Conservation (phyloP, 139 green algal genomes). For the Tetraselmis chui region DNA sequence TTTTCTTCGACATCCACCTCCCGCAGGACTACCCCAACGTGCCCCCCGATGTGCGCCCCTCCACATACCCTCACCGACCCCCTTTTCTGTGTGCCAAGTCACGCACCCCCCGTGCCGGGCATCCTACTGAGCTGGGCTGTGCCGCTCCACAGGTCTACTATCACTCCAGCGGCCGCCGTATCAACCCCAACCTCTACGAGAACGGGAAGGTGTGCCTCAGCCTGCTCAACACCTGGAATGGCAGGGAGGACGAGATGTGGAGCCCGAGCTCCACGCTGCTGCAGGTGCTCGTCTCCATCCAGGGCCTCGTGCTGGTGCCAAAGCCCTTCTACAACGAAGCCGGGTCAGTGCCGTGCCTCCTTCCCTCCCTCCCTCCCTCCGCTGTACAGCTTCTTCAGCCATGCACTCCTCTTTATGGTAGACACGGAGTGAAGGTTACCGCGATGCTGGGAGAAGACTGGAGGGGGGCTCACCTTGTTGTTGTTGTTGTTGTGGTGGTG, state of each 20-base stretch:
- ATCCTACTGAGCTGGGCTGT: not conserved
- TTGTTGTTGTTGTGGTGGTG: no score
- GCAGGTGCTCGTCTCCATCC: slow-evolving; percentile 72
- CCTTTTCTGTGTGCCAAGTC: no score
- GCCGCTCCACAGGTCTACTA: not conserved
- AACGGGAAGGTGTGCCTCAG: slow-evolving; percentile 68
- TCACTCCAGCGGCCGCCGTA: slow-evolving; percentile 26
- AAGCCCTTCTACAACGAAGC: slow-evolving; percentile 82
- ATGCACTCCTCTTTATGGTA: no score
- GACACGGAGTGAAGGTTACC: no score
- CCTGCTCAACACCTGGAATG: slow-evolving; percentile 60
- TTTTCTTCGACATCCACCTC: slow-evolving; percentile 86
- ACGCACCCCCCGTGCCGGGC: no score
- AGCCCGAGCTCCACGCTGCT: slow-evolving; percentile 47
- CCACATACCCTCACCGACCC: no score
- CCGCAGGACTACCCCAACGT: slow-evolving; percentile 54
- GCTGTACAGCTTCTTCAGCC: no score
- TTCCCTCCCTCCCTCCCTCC: no score
- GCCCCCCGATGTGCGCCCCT: slow-evolving; percentile 37
- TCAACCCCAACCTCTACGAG: slow-evolving; percentile 70
- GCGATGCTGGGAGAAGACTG: no score
- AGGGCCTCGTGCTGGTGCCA: slow-evolving; percentile 76
- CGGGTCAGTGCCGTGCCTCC: slow-evolving; percentile 12
- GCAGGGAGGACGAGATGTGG: slow-evolving; percentile 38
- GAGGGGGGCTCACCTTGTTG: no score